A percentile compares a stretch with the other conserved stretches of the same genome.
Evolutionary conservation across 345 rosid genomes (phyloP).

Genomic region (Lepidium didymum): DNA sequence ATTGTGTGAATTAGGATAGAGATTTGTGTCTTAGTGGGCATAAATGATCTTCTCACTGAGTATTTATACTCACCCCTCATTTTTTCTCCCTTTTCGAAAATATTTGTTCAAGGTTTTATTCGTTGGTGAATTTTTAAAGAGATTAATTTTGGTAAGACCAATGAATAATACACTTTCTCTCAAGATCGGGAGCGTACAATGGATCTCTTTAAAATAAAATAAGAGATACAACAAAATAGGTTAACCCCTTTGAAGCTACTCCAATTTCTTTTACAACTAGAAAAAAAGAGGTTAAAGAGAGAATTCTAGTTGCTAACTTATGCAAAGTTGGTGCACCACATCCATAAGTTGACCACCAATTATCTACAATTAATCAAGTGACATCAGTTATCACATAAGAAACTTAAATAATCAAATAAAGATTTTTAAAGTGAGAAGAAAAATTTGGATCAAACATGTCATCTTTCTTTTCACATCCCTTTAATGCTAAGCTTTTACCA

Average conservation of each 20-base stretch:
- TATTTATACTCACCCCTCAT: too few species aligned
- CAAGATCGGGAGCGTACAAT: too few species aligned
- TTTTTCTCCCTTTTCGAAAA: too few species aligned
- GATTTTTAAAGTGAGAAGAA: background rate
- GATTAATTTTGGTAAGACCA: too few species aligned
- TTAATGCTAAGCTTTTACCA: background rate
- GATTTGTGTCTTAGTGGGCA: too few species aligned
- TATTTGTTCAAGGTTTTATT: too few species aligned
- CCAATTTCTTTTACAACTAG: background rate
- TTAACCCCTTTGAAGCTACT: background rate
- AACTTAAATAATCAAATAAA: background rate
- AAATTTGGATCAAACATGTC: background rate
- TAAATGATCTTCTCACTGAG: too few species aligned
- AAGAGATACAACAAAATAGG: too few species aligned
- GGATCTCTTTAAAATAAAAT: too few species aligned
- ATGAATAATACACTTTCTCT: too few species aligned
- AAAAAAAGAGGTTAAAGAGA: background rate
- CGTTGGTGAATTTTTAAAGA: too few species aligned
- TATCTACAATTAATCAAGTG: background rate
- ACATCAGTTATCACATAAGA: background rate
- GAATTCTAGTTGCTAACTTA: background rate
- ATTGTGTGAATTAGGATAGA: too few species aligned
- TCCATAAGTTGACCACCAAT: background rate
- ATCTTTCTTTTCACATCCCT: background rate
- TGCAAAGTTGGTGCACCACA: background rate